A percentile compares a stretch with the other conserved stretches of the same genome.
Evolutionary conservation across 2,329 filamentous ascomycete genomes (phyloP).

Genomic region (Tolypocladium ophioglossoides): DNA sequence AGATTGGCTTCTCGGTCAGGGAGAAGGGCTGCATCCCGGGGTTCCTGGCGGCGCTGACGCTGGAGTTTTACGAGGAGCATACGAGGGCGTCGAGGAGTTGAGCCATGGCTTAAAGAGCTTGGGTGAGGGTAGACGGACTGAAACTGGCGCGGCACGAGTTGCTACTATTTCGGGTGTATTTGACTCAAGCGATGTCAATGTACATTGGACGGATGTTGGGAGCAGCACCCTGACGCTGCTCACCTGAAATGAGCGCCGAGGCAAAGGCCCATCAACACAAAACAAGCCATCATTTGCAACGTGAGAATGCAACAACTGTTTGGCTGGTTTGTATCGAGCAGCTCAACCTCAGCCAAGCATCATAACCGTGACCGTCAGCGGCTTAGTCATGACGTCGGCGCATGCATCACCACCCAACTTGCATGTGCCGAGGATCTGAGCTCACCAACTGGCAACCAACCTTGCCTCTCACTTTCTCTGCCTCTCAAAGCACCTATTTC

Average conservation of each 20-base stretch:
- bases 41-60: constrained; percentile 78
- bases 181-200: background rate
- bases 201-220: too few relatives aligned
- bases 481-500: background rate
- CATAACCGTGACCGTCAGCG: background rate
- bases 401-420: background rate
- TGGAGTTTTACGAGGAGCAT: constrained; percentile 83
- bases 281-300: background rate
- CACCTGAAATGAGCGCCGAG: background rate
- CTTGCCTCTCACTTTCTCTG: background rate
- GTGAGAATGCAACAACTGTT: background rate
- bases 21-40: constrained; percentile 89
- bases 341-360: background rate
- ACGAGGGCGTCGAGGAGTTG: constrained; percentile 1
- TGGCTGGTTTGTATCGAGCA: background rate
- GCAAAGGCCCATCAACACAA: background rate
- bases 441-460: background rate
- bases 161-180: background rate
- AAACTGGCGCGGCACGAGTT: background rate
- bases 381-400: background rate
- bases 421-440: background rate
- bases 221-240: background rate
- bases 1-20: constrained; percentile 93
- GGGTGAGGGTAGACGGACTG: background rate
- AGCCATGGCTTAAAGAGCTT: background rate